phyloP scores from a whole-genome alignment of 805 yeast species.

The Cyberlindnera nakhonratchasimensis region DNA sequence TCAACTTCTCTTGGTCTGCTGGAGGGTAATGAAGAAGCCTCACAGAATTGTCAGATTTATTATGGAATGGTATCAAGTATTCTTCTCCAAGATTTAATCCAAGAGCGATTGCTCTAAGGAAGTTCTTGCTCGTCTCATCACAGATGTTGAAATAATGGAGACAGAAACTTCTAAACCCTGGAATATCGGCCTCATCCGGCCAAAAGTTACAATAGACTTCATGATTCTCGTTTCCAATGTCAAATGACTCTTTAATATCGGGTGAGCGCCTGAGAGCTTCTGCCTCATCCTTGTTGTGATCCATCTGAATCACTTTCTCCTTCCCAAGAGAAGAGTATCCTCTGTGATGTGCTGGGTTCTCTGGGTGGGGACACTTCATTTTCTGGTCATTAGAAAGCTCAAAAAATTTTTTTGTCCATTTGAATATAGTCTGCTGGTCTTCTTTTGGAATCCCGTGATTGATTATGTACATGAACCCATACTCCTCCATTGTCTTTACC shows the following conservation, averaged over 20 bases:
- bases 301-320: conserved; percentile 29
- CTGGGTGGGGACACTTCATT: conserved; percentile 25
- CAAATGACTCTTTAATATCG: conserved; percentile 28
- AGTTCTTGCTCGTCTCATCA: conserved; percentile 12
- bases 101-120: conserved; percentile 21
- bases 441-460: conserved; percentile 22
- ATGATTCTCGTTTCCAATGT: conserved; percentile 21
- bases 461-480: conserved; percentile 25
- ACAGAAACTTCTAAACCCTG: conserved; percentile 22
- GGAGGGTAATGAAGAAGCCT: conserved; percentile 7
- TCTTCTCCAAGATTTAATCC: conserved; percentile 21
- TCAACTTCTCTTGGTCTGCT: neutral
- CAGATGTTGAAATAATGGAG: conserved; percentile 13
- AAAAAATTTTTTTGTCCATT: conserved; percentile 22
- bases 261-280: conserved; percentile 19
- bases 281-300: conserved; percentile 18
- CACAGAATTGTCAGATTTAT: conserved; percentile 4
- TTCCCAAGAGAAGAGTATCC: conserved; percentile 27
- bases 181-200: conserved; percentile 25
- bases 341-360: conserved; percentile 23
- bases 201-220: conserved; percentile 22
- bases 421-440: conserved; percentile 15
- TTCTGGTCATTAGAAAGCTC: conserved; percentile 13
- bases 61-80: conserved; percentile 14
- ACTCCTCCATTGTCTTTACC: conserved; percentile 25